Evolutionary conservation across 2,329 filamentous ascomycete species (phyloP), one percentile per base, ranked within the genome.

Genomic region (Ophiocordyceps camponoti-rufipedis): DNA sequence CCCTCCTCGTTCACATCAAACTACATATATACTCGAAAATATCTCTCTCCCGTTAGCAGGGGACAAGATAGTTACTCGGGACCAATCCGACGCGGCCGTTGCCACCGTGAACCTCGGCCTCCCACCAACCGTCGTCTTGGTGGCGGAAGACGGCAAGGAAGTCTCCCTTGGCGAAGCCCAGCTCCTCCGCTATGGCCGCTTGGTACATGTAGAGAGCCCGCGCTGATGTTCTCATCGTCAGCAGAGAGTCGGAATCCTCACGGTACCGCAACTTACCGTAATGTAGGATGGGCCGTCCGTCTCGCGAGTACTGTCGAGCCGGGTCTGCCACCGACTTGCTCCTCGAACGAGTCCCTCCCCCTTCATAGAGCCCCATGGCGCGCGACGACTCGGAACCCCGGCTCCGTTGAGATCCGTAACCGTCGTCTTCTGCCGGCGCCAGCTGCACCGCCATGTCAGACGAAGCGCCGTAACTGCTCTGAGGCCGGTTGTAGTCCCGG

Each of bases 51-150:
- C 10, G 12, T 41, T 42, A 73, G 49, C 67, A 69, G 41, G 70
- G 63, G 59, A 78, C 72, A 48, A 82, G 66, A 54, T 82, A 82
- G 58, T 82, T 82, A 61, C 78, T 81, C 51, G 78, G 78, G 51
- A 82, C 77, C 56, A 82, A 67, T 49, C 78, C 78, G 47, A 71
- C 59, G 44, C 64, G 70, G 44, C 72, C 76, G 50, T 70, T 74
- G 50, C 72, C 71, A 23, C 80, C 80, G 42, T 88, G 84, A 39
- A 95, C 77, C 62, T 95, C 89, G 12, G 93, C 93, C 66, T 98
- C 91, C 91, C 93, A 98, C 91, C 91, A 98, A 18, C 91, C 91
- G 58, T 98, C 91, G 59, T 98, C 91, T 64, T 98, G 91, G 56
- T 94, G 78, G 48, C 88, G 75, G 42, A 95, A 69, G 13, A 98